Evolutionary conservation across 257 asterid genomes (phyloP).

Genomic region (Solanum piurae): DNA sequence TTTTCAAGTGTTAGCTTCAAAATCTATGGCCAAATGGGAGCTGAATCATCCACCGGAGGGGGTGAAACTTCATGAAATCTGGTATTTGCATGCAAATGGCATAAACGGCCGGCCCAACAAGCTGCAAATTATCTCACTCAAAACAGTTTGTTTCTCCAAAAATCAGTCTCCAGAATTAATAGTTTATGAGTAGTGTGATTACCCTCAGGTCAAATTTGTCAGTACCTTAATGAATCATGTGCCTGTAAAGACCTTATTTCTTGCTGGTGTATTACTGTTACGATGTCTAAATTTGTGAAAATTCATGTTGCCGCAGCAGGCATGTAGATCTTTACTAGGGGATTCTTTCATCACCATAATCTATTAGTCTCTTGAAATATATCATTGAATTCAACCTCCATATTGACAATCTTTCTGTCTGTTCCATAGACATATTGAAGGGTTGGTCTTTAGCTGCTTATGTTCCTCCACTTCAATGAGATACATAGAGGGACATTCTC

Average conservation of each 20-base stretch:
- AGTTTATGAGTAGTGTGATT: not conserved
- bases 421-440: not conserved
- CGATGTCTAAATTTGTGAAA: not conserved
- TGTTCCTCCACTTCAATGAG: not conserved
- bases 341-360: not conserved
- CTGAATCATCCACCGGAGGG: not conserved
- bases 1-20: not conserved
- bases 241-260: not conserved
- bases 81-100: not conserved
- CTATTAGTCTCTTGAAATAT: not conserved
- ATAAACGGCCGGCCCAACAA: not conserved
- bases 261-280: not conserved
- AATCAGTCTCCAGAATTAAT: not conserved
- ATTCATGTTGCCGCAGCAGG: not conserved
- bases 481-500: not conserved
- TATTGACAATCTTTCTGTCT: not conserved
- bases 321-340: not conserved
- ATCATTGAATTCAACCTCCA: not conserved
- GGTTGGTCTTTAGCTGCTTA: not conserved
- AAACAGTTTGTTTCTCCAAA: not conserved
- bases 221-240: not conserved
- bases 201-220: not conserved
- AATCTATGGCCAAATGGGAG: not conserved
- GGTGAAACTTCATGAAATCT: not conserved
- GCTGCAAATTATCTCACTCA: not conserved